phyloP scores from a whole-genome alignment of 495 filamentous ascomycete species.

The Penicillium goetzii region DNA sequence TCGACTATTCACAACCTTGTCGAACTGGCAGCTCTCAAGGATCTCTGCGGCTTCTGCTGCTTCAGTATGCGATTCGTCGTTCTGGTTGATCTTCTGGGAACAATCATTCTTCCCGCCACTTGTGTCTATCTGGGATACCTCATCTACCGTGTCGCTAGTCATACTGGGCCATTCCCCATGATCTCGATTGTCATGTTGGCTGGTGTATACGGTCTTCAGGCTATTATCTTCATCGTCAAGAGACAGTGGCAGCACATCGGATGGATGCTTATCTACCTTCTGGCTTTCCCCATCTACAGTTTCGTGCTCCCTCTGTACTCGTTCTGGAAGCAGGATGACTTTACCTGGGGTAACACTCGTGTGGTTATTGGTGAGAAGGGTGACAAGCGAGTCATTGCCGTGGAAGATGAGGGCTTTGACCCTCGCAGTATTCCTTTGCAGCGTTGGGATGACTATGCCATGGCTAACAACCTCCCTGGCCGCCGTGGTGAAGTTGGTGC shows the following conservation, averaged over 20 bases:
- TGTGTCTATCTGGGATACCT: conserved; percentile 89
- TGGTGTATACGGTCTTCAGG: conserved; percentile 92
- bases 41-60: conserved; percentile 98
- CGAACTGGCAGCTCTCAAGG: conserved; percentile 82
- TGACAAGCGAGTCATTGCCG: conserved; percentile 82
- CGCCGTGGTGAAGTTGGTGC: conserved; percentile 67
- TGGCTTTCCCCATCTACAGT: conserved; percentile 91
- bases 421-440: conserved; percentile 91
- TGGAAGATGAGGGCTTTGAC: conserved; percentile 86
- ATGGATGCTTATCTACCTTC: conserved; percentile 98
- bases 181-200: conserved; percentile 89
- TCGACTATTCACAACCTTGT: conserved; percentile 95
- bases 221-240: conserved; percentile 92
- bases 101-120: conserved; percentile 88
- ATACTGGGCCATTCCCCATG: conserved; percentile 76
- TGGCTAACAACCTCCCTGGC: conserved; percentile 86
- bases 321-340: conserved; percentile 99
- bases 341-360: conserved; percentile 55
- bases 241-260: conserved; percentile 97
- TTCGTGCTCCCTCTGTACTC: conserved; percentile 93
- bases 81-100: conserved; percentile 91
- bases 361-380: conserved; percentile 94
- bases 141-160: conserved; percentile 74
- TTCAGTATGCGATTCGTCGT: conserved; percentile 99
- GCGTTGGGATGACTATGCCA: conserved; percentile 97